Evolutionary conservation across 352 stramenopile genomes (phyloP).

Genomic region (Phytopythium ostracodes): DNA sequence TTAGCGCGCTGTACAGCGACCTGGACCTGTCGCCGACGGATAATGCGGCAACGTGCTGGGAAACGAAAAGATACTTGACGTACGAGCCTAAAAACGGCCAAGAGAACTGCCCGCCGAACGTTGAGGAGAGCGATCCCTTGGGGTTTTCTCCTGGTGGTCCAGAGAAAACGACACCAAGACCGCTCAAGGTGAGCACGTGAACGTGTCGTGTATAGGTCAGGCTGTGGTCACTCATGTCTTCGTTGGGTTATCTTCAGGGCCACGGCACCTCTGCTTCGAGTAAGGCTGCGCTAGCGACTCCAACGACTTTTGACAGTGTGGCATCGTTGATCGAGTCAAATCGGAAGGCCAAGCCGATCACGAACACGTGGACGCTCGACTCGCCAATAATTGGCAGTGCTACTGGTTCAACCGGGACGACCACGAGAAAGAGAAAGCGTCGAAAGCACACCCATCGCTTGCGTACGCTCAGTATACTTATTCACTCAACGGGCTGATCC

Average conservation of each 20-base stretch:
- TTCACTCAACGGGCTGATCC: background rate
- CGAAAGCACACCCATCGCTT: background rate
- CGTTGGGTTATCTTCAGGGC: background rate
- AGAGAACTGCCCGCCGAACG: background rate
- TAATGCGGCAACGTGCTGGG: background rate
- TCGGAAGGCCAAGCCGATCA: slow-evolving; percentile 4
- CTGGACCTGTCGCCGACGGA: background rate
- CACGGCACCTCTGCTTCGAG: no score
- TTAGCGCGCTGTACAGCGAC: background rate
- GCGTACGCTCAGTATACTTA: background rate
- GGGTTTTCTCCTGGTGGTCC: background rate
- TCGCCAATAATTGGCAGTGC: slow-evolving; percentile 11
- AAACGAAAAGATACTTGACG: background rate
- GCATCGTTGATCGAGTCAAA: background rate
- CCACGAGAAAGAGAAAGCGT: background rate
- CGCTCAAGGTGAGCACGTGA: background rate
- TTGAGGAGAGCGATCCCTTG: no score
- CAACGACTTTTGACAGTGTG: background rate
- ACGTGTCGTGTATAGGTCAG: no score
- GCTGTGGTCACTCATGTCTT: no score
- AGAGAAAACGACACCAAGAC: no score
- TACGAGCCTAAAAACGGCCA: background rate
- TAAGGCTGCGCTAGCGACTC: background rate
- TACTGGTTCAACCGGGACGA: background rate
- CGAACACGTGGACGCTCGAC: slow-evolving; percentile 20